Evolutionary conservation across 2,329 filamentous ascomycete species (phyloP).

Genomic region (Fusarium sp.): DNA sequence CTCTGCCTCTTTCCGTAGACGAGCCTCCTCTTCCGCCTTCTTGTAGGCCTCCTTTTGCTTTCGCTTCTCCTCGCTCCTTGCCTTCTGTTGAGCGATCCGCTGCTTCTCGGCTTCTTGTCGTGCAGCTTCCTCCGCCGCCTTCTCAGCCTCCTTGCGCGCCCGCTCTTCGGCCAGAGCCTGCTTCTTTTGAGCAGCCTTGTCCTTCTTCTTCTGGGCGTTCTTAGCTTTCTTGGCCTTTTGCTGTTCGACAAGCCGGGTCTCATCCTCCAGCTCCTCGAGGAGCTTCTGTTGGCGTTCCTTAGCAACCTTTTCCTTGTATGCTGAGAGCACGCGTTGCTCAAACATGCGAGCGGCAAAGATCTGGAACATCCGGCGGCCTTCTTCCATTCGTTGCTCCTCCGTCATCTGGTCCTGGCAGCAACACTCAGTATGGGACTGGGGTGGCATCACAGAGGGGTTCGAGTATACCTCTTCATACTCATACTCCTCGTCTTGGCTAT

Average conservation of each 20-base stretch:
- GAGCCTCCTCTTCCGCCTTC: constrained; percentile 91
- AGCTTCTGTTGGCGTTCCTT: constrained; percentile 91
- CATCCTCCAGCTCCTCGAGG: constrained; percentile 90
- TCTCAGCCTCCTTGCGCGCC: constrained; percentile 87
- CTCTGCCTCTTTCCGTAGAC: constrained; percentile 85
- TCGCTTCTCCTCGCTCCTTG: constrained; percentile 88
- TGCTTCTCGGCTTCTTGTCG: constrained; percentile 81
- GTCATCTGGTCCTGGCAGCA: constrained; percentile 89
- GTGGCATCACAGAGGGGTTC: constrained; percentile 55
- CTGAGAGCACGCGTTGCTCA: constrained; percentile 93
- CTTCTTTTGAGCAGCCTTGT: constrained; percentile 91
- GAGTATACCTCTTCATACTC: constrained; percentile 83
- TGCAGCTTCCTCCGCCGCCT: constrained; percentile 86
- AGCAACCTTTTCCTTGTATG: constrained; percentile 98
- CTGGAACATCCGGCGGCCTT: constrained; percentile 98
- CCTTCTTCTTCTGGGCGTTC: constrained; percentile 94
- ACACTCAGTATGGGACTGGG: constrained; percentile 58
- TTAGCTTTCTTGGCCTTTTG: constrained; percentile 93
- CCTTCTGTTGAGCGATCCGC: constrained; percentile 82
- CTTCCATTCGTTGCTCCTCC: constrained; percentile 98
- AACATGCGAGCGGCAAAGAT: constrained; percentile 99
- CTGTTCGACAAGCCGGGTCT: constrained; percentile 79
- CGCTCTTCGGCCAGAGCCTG: constrained; percentile 91
- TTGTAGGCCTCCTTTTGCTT: constrained; percentile 92
- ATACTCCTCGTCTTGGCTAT: constrained; percentile 73